These are phyloP conservation scores for Aphanomyces euteiches DNA, from an alignment of 352 stramenopile species.

Conservation along the genomic window DNA sequence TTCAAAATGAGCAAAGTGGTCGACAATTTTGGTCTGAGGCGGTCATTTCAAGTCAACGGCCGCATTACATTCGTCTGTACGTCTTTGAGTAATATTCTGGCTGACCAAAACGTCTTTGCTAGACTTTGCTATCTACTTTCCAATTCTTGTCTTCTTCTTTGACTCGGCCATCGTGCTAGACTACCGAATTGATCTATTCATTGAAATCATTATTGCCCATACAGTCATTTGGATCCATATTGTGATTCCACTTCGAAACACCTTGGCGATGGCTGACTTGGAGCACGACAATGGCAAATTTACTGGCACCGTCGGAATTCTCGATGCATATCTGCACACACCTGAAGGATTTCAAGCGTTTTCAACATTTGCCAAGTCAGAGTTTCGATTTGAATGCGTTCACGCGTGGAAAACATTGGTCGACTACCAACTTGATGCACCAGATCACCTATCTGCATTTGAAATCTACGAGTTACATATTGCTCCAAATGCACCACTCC, in stretches of 20 bases:
- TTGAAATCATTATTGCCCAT: constrained; percentile 9
- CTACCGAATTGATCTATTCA: constrained; percentile 11
- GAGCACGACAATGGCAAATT: not conserved
- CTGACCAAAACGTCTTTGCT: not conserved
- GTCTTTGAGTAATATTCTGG: not conserved
- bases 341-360: constrained; percentile 6
- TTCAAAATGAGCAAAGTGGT: constrained; percentile 20
- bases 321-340: constrained; percentile 24
- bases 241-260: not conserved
- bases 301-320: constrained; percentile 18
- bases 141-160: constrained; percentile 5
- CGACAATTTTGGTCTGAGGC: constrained; percentile 23
- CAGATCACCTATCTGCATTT: constrained; percentile 2
- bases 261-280: not conserved
- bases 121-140: not conserved
- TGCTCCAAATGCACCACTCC: not conserved
- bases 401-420: constrained; percentile 8
- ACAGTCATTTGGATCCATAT: constrained; percentile 14
- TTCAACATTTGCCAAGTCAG: constrained; percentile 17
- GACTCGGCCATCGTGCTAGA: not conserved
- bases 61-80: constrained; percentile 1
- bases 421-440: constrained; percentile 10
- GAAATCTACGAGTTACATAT: constrained; percentile 22
- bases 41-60: not conserved
- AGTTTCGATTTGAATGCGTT: constrained; percentile 12